Base-by-base conservation (phyloP, 2,329 filamentous ascomycete species). In the Fusarium circinatum region DNA sequence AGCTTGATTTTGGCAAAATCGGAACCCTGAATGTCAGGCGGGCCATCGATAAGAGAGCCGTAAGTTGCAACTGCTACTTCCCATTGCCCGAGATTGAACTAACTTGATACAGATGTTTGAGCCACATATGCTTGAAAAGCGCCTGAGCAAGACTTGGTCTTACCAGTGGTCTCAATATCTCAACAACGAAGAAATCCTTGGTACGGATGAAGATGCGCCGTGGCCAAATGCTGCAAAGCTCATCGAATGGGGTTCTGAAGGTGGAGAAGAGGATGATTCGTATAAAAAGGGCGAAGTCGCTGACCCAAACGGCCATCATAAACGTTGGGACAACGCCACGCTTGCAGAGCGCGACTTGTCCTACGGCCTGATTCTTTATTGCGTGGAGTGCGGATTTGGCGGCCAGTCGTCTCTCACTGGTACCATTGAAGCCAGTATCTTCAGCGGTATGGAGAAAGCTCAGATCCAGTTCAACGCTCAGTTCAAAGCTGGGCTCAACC, bases 211-310 rank as follows among this genome's bases (percentile, higher is more conserved):
- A 2, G 62, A 67, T 6, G 62, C 65, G 0, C 65, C 62, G 10
- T 68, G 65, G 65, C 30, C 44, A 11, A 54, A 68, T 28, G 65
- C 65, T 20, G 65, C 65, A 5, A 48, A 48, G 14, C 55, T 68
- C 6, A 18, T 49, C 8, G 26, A 42, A 8, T 68, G 62, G 65
- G 65, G 62, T 0, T 45, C 13, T 0, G 55, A 56, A 2, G 65
- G 42, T 2, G 65, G 65, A 5, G 55, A 51, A 20, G 36, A 14
- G 8, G 62, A 68, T 15, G 65, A 68, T 18, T 68, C 65, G 1
- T 67, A 55, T 5, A 9, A 44, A 2, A 67, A 68, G 5, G 65
- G 65, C 5, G 55, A 68, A 20, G 38, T 68, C 8, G 20, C 65
- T 1, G 55, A 62, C 0, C 55, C 63, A 1, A 68, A 68, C 3